A percentile compares a stretch with the other conserved stretches of the same genome.
phyloP scores from a whole-genome alignment of 805 yeast genomes.

The Wickerhamiella lipophila region DNA sequence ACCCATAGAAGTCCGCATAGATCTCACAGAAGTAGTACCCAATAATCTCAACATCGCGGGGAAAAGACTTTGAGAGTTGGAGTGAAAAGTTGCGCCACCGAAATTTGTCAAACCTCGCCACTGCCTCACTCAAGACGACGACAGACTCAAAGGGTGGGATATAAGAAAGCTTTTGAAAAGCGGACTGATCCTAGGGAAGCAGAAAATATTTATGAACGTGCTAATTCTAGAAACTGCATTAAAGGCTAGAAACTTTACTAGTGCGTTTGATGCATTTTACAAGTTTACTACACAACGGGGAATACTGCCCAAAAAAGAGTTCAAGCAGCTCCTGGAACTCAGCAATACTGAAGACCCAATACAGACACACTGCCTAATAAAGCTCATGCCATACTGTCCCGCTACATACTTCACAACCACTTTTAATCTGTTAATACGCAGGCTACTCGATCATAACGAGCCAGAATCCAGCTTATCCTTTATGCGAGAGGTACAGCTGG shows the following conservation, averaged over 20 bases:
- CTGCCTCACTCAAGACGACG: neutral
- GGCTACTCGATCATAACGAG: slow-evolving; percentile 17
- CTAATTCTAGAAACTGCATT: neutral
- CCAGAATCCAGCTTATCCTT: slow-evolving; percentile 21
- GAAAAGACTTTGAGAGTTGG: neutral
- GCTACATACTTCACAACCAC: slow-evolving; percentile 7
- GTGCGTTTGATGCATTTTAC: neutral
- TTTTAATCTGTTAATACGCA: slow-evolving; percentile 18
- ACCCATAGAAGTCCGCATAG: neutral
- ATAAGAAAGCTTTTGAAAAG: too few relatives aligned
- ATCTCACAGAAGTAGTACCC: neutral
- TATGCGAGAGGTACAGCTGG: slow-evolving; percentile 20
- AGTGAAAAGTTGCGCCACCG: slow-evolving; percentile 7
- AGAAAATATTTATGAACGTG: neutral
- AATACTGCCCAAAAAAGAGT: neutral
- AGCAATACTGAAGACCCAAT: slow-evolving; percentile 12
- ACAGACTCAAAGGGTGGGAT: too few relatives aligned
- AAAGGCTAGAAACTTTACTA: neutral
- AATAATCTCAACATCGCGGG: slow-evolving; percentile 4
- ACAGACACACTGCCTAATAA: slow-evolving; percentile 13
- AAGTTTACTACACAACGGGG: neutral
- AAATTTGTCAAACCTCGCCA: slow-evolving; percentile 5
- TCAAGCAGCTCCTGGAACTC: slow-evolving; percentile 13
- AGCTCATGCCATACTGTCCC: slow-evolving; percentile 17
- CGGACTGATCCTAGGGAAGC: neutral